Conservation (phyloP, 2,329 filamentous ascomycete genomes). For the Diplodia sapinea region DNA sequence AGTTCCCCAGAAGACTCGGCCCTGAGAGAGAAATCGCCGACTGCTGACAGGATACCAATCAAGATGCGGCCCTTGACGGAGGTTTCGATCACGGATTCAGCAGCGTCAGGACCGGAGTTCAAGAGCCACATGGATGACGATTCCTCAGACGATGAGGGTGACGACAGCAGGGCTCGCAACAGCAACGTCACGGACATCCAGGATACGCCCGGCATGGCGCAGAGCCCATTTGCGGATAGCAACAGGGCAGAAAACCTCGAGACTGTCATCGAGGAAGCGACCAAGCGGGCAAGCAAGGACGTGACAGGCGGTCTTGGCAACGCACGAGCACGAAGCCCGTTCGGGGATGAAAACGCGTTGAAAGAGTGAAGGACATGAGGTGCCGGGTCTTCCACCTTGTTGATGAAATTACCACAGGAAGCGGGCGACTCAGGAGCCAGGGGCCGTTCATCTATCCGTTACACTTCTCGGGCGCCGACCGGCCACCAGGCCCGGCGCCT, state of each 20-base stretch:
- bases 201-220: constrained; percentile 42
- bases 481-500: neutral
- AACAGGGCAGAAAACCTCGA: constrained; percentile 45
- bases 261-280: constrained; percentile 55
- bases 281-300: constrained; percentile 44
- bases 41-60: constrained; percentile 29
- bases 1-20: neutral
- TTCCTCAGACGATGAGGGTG: constrained; percentile 23
- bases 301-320: constrained; percentile 36
- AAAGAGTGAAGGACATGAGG: constrained; percentile 21
- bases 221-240: constrained; percentile 48
- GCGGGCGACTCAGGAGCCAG: constrained; percentile 16
- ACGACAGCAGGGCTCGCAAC: constrained; percentile 34
- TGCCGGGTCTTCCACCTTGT: neutral
- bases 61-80: constrained; percentile 29
- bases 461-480: constrained; percentile 14
- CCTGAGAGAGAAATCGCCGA: constrained; percentile 1
- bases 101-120: constrained; percentile 12
- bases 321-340: constrained; percentile 42
- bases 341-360: constrained; percentile 33
- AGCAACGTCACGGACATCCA: constrained; percentile 46
- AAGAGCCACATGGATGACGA: constrained; percentile 28
- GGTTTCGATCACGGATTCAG: constrained; percentile 27
- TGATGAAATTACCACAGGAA: constrained; percentile 14
- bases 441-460: constrained; percentile 14